phyloP scores from a whole-genome alignment of 73 alveolate species.

The Tetrahymena elliotti region DNA sequence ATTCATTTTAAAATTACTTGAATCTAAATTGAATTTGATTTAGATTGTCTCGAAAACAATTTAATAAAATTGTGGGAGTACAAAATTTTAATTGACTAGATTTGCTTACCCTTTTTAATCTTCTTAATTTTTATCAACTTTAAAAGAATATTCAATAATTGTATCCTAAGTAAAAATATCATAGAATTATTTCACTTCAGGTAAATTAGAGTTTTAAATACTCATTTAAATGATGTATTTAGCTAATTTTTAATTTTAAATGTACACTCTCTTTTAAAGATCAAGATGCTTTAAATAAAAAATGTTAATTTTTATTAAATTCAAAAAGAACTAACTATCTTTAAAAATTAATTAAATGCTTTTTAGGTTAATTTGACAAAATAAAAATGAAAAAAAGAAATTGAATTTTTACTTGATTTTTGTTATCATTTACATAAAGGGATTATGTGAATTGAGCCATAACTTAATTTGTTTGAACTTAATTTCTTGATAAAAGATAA shows the following conservation, averaged over 20 bases:
- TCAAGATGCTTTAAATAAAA: background rate
- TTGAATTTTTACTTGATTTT: background rate
- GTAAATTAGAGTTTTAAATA: background rate
- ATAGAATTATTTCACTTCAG: background rate
- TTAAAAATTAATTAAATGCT: no score
- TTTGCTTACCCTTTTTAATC: background rate
- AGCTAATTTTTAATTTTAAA: background rate
- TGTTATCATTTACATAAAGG: background rate
- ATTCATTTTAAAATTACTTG: background rate
- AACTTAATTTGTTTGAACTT: background rate
- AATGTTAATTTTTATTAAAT: background rate
- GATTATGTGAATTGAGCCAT: background rate
- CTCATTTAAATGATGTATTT: background rate
- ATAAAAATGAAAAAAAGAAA: no score
- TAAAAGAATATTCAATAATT: background rate
- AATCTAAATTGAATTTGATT: background rate
- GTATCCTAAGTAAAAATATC: background rate
- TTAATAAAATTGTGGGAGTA: background rate
- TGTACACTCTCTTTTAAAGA: background rate
- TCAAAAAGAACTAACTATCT: background rate
- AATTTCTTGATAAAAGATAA: background rate
- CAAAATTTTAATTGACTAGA: background rate
- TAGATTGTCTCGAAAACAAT: background rate
- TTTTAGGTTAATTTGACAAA: background rate
- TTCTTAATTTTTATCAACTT: background rate